Conservation (phyloP, 2,329 filamentous ascomycete species). For the Phaeosphaeria sp. region DNA sequence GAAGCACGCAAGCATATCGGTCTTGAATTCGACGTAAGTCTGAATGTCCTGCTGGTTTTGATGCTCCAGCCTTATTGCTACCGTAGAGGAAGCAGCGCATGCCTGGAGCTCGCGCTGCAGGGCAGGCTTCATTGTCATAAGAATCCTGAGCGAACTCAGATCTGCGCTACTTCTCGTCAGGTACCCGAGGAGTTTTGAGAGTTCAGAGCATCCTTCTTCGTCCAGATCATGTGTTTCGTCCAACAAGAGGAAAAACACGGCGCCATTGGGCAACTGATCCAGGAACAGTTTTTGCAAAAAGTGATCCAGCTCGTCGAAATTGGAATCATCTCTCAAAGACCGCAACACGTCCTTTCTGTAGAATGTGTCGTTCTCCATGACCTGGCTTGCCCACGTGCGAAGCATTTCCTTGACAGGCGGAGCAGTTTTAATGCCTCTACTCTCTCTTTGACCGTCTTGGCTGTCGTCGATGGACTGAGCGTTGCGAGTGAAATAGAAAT, state of each 20-base stretch:
- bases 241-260: not conserved
- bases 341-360: not conserved
- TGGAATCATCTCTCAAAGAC: not conserved
- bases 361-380: not conserved
- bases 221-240: not conserved
- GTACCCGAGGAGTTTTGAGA: not conserved
- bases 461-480: not conserved
- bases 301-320: not conserved
- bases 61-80: not conserved
- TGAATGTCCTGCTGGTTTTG: not conserved
- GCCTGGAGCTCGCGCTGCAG: not conserved
- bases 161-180: not conserved
- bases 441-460: not conserved
- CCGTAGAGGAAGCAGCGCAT: not conserved
- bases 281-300: not conserved
- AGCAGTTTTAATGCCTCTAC: not conserved
- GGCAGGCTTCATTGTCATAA: not conserved
- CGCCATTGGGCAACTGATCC: not conserved
- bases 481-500: not conserved
- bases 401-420: not conserved
- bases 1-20: not conserved
- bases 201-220: not conserved
- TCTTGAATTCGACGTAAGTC: not conserved
- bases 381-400: not conserved
- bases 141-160: not conserved